Evolutionary conservation across 352 stramenopile genomes (phyloP), one percentile per base, ranked within the genome.

Genomic region (Phytophthora macrochlamydospora): DNA sequence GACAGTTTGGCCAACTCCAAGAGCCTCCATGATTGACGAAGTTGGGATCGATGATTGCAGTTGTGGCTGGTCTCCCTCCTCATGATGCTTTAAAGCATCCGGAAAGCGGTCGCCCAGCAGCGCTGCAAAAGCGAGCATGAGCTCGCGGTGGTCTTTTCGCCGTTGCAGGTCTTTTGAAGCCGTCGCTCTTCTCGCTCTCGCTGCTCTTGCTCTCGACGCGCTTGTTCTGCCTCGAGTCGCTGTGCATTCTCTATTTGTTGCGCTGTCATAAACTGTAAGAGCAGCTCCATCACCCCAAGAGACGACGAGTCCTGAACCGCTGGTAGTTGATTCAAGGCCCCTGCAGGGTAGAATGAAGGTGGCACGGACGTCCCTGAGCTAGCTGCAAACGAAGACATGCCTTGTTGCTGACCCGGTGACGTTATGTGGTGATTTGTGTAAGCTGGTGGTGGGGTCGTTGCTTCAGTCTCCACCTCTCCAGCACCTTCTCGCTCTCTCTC

Each of bases 111-210:
- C 71, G 11, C 71, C 76, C 3, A 89, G 54, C 37, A 85, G 52
- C 9, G 77, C 73, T 1, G 57, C 60, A 62, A 90, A 74, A 28
- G 83, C 65, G n/a, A 79, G 52, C 79, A 90, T 87, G 45, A 89
- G 60, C 32, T 89, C 75, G n/a, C 75, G 75, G 56, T 78, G 79
- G 45, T 89, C 72, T 31, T 64, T 59, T 5, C 66, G 57, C 38
- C 66, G 67, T 14, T 69, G 72, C 1, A 57, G 65, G 13, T 87
- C 75, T 31, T 82, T 13, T 56, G 50, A 14, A 59, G 67, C 28
- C 77, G 66, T 3, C 76, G 73, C 31, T 72, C 51, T 32, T 76
- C 73, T 13, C 76, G 66, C 18, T 65, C 59, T 18, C 59, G 35
- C 12, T 54, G 54, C 32, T 85, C 73, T 54, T 65, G 57, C 31